Conservation (phyloP, 2,329 filamentous ascomycete species). For the Ceratocystis colombiana region DNA sequence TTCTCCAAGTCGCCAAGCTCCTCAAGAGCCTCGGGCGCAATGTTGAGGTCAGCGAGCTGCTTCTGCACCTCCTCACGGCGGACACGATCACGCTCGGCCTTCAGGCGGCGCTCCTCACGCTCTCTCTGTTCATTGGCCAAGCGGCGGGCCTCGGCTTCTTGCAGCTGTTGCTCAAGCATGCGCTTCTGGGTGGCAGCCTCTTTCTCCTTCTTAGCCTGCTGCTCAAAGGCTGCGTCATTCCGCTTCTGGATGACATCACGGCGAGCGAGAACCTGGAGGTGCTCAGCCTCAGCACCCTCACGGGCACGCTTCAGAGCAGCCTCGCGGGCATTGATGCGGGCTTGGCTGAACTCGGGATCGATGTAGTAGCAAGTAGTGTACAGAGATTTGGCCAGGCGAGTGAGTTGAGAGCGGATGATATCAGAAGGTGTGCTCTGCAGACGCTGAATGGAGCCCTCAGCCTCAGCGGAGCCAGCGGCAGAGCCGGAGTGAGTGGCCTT, state of each 20-base stretch:
- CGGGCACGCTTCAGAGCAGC: constrained; percentile 71
- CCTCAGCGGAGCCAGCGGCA: constrained; percentile 75
- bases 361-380: constrained; percentile 94
- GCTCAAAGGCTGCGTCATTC: constrained; percentile 88
- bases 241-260: constrained; percentile 91
- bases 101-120: constrained; percentile 74
- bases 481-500: constrained; percentile 84
- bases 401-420: constrained; percentile 90
- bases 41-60: constrained; percentile 83
- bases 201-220: constrained; percentile 77
- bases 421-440: constrained; percentile 96
- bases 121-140: constrained; percentile 87
- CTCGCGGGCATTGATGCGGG: constrained; percentile 66
- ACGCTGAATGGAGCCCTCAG: constrained; percentile 79
- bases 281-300: constrained; percentile 84
- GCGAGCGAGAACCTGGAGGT: constrained; percentile 70
- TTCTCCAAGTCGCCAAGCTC: constrained; percentile 74
- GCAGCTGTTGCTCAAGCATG: constrained; percentile 73
- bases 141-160: constrained; percentile 80
- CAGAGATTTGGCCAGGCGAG: constrained; percentile 79
- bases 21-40: constrained; percentile 62
- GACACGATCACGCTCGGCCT: constrained; percentile 80
- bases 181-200: constrained; percentile 85
- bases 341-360: constrained; percentile 77
- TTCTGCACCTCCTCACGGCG: constrained; percentile 90